These are phyloP conservation scores for Arachnopeziza araneosa DNA, from an alignment of 2,329 filamentous ascomycete genomes.

Conservation along the genomic window DNA sequence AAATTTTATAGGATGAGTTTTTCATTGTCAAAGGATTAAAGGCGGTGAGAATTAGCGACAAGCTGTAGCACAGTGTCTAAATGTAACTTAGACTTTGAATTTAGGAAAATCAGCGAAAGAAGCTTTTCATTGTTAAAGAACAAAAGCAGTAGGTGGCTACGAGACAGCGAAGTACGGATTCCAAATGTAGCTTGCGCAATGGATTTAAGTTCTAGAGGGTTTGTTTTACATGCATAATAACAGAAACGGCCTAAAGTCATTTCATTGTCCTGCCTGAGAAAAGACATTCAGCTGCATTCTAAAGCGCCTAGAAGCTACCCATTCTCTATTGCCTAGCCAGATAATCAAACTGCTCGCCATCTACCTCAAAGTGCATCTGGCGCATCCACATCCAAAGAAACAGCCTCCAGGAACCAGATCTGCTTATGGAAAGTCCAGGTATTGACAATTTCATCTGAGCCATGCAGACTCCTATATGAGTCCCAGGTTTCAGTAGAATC, in stretches of 20 bases:
- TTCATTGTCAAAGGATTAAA: background rate
- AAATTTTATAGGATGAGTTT: no score
- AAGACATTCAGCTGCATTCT: no score
- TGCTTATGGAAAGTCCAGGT: background rate
- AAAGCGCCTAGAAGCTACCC: background rate
- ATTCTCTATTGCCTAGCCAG: background rate
- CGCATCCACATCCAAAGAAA: background rate
- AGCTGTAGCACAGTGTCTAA: background rate
- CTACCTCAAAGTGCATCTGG: background rate
- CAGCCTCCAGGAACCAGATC: background rate
- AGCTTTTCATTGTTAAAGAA: background rate
- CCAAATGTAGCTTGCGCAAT: background rate
- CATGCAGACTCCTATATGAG: background rate
- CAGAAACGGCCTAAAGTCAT: no score
- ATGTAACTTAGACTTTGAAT: background rate
- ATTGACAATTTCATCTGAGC: background rate
- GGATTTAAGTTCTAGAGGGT: no score
- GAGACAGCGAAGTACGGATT: background rate
- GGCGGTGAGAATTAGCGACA: background rate
- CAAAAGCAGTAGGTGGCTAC: background rate
- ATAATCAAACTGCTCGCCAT: background rate
- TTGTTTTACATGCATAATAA: no score
- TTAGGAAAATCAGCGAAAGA: background rate
- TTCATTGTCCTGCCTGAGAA: no score
- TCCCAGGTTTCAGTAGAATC: background rate